These are phyloP conservation scores for Hysterium pulicare DNA, from an alignment of 2,329 filamentous ascomycete species.

Conservation along the genomic window DNA sequence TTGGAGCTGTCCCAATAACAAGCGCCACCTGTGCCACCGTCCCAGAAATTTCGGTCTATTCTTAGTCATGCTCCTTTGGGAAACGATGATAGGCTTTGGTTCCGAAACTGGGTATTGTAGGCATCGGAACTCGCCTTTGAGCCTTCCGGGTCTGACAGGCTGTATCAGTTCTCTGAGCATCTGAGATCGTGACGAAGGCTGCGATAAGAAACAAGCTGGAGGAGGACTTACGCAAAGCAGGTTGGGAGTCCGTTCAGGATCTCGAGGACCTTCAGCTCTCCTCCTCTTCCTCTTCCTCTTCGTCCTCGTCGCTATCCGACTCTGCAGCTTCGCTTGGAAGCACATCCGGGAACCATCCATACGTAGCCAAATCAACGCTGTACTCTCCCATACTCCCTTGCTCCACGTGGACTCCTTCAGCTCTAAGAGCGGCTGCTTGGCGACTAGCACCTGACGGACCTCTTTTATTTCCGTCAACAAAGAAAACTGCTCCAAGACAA, in stretches of 20 bases:
- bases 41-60: too few relatives aligned
- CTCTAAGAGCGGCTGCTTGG: conserved; percentile 45
- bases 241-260: too few relatives aligned
- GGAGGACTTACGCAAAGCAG: too few relatives aligned
- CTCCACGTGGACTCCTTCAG: conserved; percentile 48
- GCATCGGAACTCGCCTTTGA: background rate
- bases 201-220: too few relatives aligned
- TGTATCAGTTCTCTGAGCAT: background rate
- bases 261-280: background rate
- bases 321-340: conserved; percentile 47
- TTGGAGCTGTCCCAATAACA: background rate
- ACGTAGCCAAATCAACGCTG: conserved; percentile 43
- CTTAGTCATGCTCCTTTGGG: background rate
- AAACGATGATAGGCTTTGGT: background rate
- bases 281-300: conserved; percentile 12
- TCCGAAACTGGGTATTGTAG: background rate
- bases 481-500: background rate
- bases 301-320: conserved; percentile 30
- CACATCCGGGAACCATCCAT: conserved; percentile 51
- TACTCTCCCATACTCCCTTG: conserved; percentile 47
- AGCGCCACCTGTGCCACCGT: background rate
- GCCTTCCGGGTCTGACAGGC: background rate
- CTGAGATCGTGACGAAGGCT: background rate
- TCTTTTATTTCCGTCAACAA: conserved; percentile 31
- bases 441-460: conserved; percentile 44